Evolutionary conservation across 2,329 filamentous ascomycete genomes (phyloP).

Genomic region (Alternaria postmessia): DNA sequence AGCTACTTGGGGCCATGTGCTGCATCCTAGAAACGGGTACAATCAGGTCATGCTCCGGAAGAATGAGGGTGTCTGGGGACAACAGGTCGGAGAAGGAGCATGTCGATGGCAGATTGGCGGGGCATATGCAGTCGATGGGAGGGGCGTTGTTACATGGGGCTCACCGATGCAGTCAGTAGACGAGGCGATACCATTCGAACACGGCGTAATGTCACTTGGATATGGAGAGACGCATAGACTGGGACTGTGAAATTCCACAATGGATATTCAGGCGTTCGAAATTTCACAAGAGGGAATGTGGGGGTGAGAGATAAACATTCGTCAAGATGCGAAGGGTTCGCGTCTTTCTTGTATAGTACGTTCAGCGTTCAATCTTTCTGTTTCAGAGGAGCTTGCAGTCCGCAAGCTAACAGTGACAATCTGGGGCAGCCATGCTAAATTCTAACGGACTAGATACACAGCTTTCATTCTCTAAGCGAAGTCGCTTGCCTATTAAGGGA

Average conservation of each 20-base stretch:
- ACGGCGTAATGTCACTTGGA: conserved; percentile 43
- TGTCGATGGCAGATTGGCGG: conserved; percentile 49
- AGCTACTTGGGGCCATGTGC: conserved; percentile 45
- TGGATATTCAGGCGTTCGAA: background rate
- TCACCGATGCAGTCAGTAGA: conserved; percentile 48
- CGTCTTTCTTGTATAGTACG: background rate
- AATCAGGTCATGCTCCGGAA: conserved; percentile 47
- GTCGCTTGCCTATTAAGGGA: no score
- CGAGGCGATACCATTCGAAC: conserved; percentile 41
- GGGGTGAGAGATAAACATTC: background rate
- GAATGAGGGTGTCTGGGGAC: conserved; percentile 47
- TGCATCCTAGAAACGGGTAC: conserved; percentile 47
- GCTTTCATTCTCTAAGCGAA: background rate
- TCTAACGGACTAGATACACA: background rate
- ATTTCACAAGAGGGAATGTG: background rate
- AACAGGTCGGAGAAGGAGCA: conserved; percentile 46
- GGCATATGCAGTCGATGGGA: conserved; percentile 43
- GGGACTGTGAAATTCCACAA: background rate
- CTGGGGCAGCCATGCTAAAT: background rate
- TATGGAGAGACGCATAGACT: conserved; percentile 13
- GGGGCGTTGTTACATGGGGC: conserved; percentile 46
- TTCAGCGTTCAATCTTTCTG: background rate
- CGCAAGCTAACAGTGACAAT: background rate
- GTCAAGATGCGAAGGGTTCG: background rate
- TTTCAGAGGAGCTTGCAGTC: background rate